Percentiles rank a stretch among this genome's conserved stretches.
phyloP scores from a whole-genome alignment of 106 monocot species.

The Dioscorea zingiberensis region DNA sequence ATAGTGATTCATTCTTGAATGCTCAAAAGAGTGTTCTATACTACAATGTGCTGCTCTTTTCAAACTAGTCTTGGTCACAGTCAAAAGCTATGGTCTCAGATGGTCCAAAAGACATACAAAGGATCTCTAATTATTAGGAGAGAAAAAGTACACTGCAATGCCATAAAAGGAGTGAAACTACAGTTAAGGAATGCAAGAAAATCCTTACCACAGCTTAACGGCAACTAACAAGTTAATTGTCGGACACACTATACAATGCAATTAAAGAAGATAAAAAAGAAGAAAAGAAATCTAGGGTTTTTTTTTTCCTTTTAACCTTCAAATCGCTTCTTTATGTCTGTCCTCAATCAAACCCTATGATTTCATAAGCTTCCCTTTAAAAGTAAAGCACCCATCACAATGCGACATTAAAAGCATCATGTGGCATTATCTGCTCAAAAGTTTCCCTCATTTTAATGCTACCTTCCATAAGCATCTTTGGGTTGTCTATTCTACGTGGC shows the following conservation, averaged over 20 bases:
- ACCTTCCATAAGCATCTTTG: slow-evolving; percentile 25
- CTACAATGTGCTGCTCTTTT: slow-evolving; percentile 15
- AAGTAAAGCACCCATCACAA: slow-evolving; percentile 25
- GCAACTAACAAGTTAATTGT: slow-evolving; percentile 1
- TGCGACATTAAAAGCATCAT: slow-evolving; percentile 48
- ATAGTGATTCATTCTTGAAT: too few species aligned
- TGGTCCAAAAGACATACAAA: slow-evolving; percentile 56
- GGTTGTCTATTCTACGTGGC: slow-evolving; percentile 7
- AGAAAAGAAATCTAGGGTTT: slow-evolving; percentile 4
- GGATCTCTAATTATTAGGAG: slow-evolving; percentile 60
- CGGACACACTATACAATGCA: not conserved
- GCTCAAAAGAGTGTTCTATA: not conserved
- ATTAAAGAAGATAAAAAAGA: slow-evolving; percentile 7
- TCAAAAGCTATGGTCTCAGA: slow-evolving; percentile 55
- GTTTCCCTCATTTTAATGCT: slow-evolving; percentile 39
- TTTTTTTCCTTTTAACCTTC: slow-evolving; percentile 11
- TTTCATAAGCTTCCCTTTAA: slow-evolving; percentile 2
- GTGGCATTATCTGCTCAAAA: slow-evolving; percentile 67
- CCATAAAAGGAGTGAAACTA: slow-evolving; percentile 44
- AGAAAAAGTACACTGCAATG: slow-evolving; percentile 31
- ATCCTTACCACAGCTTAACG: not conserved
- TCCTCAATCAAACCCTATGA: slow-evolving; percentile 17
- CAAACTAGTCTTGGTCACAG: slow-evolving; percentile 36
- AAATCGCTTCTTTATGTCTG: slow-evolving; percentile 20
- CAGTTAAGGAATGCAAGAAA: slow-evolving; percentile 7